Conservation (phyloP, 768 basidiomycete species). For the Paxillus rubicundulus region DNA sequence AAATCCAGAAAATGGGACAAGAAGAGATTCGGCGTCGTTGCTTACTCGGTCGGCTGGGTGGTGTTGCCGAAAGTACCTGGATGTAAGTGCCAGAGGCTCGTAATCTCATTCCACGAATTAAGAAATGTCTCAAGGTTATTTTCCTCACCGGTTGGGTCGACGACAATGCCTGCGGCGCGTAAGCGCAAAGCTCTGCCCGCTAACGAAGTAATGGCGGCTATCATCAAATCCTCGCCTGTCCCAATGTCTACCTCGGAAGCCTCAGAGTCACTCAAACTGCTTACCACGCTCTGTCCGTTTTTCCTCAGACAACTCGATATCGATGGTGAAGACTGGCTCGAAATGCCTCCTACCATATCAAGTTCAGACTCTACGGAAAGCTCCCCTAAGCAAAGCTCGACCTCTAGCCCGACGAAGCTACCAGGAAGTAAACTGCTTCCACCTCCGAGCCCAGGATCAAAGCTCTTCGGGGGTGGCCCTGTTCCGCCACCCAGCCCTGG, state of each 20-base stretch:
- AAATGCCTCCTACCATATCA: constrained; percentile 39
- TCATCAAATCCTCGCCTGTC: constrained; percentile 79
- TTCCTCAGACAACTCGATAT: constrained; percentile 68
- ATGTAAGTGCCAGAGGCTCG: constrained; percentile 50
- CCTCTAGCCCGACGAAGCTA: constrained; percentile 40
- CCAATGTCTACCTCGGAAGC: constrained; percentile 79
- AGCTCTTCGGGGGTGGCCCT: constrained; percentile 12
- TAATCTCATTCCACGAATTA: not conserved
- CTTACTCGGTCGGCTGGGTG: constrained; percentile 70
- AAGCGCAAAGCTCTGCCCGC: constrained; percentile 70
- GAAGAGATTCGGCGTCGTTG: constrained; percentile 77
- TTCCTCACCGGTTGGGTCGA: constrained; percentile 55
- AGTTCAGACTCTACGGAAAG: constrained; percentile 14
- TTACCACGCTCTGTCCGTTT: constrained; percentile 73
- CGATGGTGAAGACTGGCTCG: constrained; percentile 52
- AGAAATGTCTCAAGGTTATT: constrained; percentile 54
- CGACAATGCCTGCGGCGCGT: constrained; percentile 53
- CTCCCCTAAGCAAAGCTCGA: constrained; percentile 9
- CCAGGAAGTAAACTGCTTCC: constrained; percentile 16
- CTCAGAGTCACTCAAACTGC: constrained; percentile 65
- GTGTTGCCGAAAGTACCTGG: constrained; percentile 87
- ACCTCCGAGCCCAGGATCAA: constrained; percentile 43
- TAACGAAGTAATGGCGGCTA: constrained; percentile 62
- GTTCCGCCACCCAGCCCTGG: constrained; percentile 49
- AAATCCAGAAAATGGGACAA: constrained; percentile 68